These are phyloP conservation scores for Trifolium fragiferum DNA, from an alignment of 306 rosid genomes.

Conservation along the genomic window DNA sequence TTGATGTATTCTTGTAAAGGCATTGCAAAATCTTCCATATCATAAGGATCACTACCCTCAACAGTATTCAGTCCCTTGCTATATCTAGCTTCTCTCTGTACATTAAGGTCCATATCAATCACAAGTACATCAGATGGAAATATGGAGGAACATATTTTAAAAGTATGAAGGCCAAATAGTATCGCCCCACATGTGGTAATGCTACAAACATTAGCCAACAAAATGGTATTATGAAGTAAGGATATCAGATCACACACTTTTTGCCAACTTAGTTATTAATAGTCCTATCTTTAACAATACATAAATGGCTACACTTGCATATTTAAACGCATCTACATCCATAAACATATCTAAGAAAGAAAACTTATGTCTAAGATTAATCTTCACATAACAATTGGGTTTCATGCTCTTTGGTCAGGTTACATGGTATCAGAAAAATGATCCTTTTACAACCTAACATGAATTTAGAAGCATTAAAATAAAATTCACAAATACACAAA, in stretches of 20 bases:
- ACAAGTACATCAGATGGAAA: slow-evolving; percentile 31
- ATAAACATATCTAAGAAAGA: slow-evolving; percentile 16
- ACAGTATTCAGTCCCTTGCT: slow-evolving; percentile 41
- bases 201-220: slow-evolving; percentile 30
- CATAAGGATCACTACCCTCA: slow-evolving; percentile 59
- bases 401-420: slow-evolving; percentile 21
- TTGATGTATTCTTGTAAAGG: slow-evolving; percentile 80
- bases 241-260: slow-evolving; percentile 17
- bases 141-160: slow-evolving; percentile 36
- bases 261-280: slow-evolving; percentile 13
- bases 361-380: slow-evolving; percentile 30
- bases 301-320: slow-evolving; percentile 27
- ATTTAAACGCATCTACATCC: slow-evolving; percentile 30
- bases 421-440: background rate
- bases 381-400: slow-evolving; percentile 28
- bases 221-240: slow-evolving; percentile 30
- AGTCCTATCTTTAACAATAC: slow-evolving; percentile 32
- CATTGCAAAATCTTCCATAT: slow-evolving; percentile 80
- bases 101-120: slow-evolving; percentile 41
- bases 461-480: slow-evolving; percentile 13
- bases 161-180: slow-evolving; percentile 18
- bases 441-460: slow-evolving; percentile 23
- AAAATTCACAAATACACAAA: slow-evolving; percentile 10
- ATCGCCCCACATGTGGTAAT: slow-evolving; percentile 20
- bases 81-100: slow-evolving; percentile 72